phyloP scores from a whole-genome alignment of 352 stramenopile genomes.

The Phytopythium montanum region DNA sequence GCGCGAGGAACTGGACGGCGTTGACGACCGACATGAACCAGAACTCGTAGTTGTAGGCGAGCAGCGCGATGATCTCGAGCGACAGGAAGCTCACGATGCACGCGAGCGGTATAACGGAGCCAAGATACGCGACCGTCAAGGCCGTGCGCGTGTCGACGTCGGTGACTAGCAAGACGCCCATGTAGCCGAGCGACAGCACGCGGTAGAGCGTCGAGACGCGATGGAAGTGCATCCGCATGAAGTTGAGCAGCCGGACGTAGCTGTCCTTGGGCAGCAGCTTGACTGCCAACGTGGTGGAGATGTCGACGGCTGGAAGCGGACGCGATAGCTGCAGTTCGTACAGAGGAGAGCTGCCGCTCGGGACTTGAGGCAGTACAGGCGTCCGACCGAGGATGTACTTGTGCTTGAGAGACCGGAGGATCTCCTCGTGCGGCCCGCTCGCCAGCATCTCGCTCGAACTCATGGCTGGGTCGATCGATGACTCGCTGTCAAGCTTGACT shows the following conservation, averaged over 20 bases:
- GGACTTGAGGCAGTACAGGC: neutral
- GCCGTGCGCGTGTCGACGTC: neutral
- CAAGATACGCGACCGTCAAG: conserved; percentile 10
- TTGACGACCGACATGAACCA: conserved; percentile 29
- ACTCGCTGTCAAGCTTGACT: neutral
- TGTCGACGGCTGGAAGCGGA: neutral
- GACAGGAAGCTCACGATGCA: conserved; percentile 22
- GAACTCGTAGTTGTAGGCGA: conserved; percentile 20
- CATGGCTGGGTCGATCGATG: neutral
- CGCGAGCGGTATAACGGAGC: conserved; percentile 9
- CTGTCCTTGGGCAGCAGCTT: neutral
- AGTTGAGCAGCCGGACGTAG: neutral
- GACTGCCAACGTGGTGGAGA: conserved; percentile 1
- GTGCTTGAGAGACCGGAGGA: neutral
- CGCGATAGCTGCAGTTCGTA: conserved; percentile 4
- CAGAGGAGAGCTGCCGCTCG: neutral
- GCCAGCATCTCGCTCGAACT: neutral
- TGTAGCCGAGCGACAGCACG: conserved; percentile 7
- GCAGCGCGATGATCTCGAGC: conserved; percentile 16
- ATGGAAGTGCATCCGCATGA: conserved; percentile 8
- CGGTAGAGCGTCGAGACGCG: conserved; percentile 11
- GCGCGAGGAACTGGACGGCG: conserved; percentile 17
- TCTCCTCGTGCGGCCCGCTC: neutral
- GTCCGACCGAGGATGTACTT: neutral
- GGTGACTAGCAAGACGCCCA: conserved; percentile 12